Percentiles rank a stretch among this genome's conserved stretches.
Conservation (phyloP, 495 filamentous ascomycete genomes). For the Mytilinidion resinicola region DNA sequence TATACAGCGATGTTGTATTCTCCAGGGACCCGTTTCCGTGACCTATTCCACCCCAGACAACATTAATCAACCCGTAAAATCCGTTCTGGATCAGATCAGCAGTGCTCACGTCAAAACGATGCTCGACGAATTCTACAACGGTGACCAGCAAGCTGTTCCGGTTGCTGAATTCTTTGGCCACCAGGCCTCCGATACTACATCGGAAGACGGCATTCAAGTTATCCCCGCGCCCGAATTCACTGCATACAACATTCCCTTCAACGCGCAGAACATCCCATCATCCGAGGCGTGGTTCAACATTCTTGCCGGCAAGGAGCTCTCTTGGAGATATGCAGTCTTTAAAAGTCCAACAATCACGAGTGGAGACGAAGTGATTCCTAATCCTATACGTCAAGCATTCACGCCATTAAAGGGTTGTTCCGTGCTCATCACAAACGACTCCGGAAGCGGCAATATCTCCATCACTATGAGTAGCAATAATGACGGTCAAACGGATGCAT, state of each 20-base stretch:
- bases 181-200: constrained; percentile 1
- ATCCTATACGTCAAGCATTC: constrained; percentile 13
- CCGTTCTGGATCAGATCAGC: constrained; percentile 34
- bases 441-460: constrained; percentile 2
- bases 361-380: constrained; percentile 7
- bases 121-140: constrained; percentile 13
- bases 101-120: constrained; percentile 13
- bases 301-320: constrained; percentile 10
- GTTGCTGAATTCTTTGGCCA: constrained; percentile 11
- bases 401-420: not conserved
- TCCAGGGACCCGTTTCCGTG: constrained; percentile 41
- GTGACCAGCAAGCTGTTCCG: not conserved
- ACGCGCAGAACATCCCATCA: constrained; percentile 3
- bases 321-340: constrained; percentile 9
- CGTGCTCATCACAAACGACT: constrained; percentile 10
- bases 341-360: constrained; percentile 11
- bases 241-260: constrained; percentile 2
- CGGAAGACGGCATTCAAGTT: constrained; percentile 2
- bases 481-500: constrained; percentile 5
- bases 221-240: not conserved
- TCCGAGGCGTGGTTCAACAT: constrained; percentile 9
- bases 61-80: constrained; percentile 31
- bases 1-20: constrained; percentile 36
- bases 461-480: constrained; percentile 12
- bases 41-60: constrained; percentile 26